Percentiles rank a stretch among this genome's conserved stretches.
Conservation (phyloP, 139 green algal genomes). For the Gonium pectorale region DNA sequence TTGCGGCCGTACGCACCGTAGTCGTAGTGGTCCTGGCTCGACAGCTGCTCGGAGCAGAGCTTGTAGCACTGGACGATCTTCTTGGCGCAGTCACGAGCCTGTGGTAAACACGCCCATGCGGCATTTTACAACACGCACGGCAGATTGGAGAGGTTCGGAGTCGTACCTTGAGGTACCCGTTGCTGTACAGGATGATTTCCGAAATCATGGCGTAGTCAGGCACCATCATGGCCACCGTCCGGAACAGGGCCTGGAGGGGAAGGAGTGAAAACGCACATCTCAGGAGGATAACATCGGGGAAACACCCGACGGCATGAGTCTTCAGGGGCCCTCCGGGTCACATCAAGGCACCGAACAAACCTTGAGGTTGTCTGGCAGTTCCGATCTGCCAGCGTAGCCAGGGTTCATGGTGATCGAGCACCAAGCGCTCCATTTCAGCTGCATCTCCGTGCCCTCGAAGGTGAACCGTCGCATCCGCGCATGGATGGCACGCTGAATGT, state of each 20-base stretch:
- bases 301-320: no score
- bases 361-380: slow-evolving; percentile 86
- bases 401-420: slow-evolving; percentile 88
- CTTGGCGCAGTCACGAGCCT: slow-evolving; percentile 77
- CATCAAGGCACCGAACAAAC: no score
- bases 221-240: slow-evolving; percentile 84
- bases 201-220: slow-evolving; percentile 84
- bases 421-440: slow-evolving; percentile 70
- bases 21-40: slow-evolving; percentile 85
- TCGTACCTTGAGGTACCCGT: slow-evolving; percentile 39
- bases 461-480: slow-evolving; percentile 73
- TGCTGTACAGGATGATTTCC: slow-evolving; percentile 84
- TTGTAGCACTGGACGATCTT: slow-evolving; percentile 91
- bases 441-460: slow-evolving; percentile 85
- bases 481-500: slow-evolving; percentile 86
- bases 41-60: slow-evolving; percentile 88
- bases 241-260: slow-evolving; percentile 69
- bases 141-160: no score
- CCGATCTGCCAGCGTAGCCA: slow-evolving; percentile 63
- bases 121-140: no score
- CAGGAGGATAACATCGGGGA: no score
- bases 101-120: no score
- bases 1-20: slow-evolving; percentile 72
- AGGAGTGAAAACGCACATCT: not conserved
- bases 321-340: no score